These are phyloP conservation scores for Alternaria solani DNA, from an alignment of 2,329 filamentous ascomycete species.

Conservation along the genomic window DNA sequence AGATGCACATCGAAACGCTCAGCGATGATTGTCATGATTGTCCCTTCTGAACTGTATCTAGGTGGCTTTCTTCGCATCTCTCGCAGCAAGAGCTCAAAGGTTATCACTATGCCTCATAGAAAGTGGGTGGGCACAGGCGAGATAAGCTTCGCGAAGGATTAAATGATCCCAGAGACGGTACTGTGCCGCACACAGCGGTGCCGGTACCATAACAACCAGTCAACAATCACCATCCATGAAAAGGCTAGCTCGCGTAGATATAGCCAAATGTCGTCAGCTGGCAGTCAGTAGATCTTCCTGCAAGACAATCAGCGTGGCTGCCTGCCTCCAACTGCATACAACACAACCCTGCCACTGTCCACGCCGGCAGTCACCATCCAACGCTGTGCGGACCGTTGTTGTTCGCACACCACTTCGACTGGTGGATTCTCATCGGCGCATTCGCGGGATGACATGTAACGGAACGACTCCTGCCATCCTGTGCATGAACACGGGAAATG, in stretches of 20 bases:
- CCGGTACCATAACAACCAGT: neutral
- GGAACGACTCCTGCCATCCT: conserved; percentile 4
- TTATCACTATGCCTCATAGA: neutral
- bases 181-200: neutral
- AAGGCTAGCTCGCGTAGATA: neutral
- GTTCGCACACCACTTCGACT: neutral
- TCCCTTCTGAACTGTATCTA: neutral
- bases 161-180: neutral
- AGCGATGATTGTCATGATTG: neutral
- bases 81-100: neutral
- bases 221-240: conserved; percentile 4
- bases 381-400: neutral
- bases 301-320: neutral
- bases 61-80: neutral
- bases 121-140: neutral
- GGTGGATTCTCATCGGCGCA: neutral
- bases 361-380: neutral
- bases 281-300: neutral
- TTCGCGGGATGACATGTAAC: conserved; percentile 8
- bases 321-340: neutral
- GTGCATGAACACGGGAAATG: conserved; percentile 22
- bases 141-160: conserved; percentile 8
- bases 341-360: neutral
- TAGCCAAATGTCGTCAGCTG: conserved; percentile 3
- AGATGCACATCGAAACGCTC: neutral